These are phyloP conservation scores for Vigna mungo DNA, from an alignment of 306 rosid species.

Conservation along the genomic window DNA sequence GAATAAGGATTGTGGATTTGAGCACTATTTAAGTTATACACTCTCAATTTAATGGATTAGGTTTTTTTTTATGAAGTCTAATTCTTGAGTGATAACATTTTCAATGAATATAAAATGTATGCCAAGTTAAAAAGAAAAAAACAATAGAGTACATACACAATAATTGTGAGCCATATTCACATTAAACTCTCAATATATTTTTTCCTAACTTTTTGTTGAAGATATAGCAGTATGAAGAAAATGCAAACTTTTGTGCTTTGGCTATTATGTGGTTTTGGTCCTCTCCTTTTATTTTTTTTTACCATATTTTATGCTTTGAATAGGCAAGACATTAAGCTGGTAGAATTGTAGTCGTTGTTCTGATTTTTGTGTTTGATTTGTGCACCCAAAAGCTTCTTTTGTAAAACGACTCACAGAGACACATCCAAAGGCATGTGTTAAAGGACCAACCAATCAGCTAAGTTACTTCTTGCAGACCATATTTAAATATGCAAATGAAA, in stretches of 20 bases:
- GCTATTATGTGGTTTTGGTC: neutral
- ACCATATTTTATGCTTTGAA: neutral
- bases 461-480: neutral
- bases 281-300: neutral
- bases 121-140: neutral
- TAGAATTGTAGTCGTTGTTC: neutral
- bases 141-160: neutral
- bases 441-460: neutral
- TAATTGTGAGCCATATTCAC: neutral
- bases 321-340: neutral
- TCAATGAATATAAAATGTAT: neutral
- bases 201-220: neutral
- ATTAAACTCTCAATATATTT: neutral
- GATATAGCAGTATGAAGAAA: neutral
- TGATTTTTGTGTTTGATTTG: slow-evolving; percentile 14
- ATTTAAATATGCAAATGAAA: neutral
- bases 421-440: neutral
- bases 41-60: no score
- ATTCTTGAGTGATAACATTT: neutral
- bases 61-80: no score
- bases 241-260: neutral
- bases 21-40: no score
- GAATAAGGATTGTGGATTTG: no score
- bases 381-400: neutral
- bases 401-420: neutral